These are phyloP conservation scores for Penicillium sp. DNA, from an alignment of 2,329 filamentous ascomycete species.

Conservation along the genomic window DNA sequence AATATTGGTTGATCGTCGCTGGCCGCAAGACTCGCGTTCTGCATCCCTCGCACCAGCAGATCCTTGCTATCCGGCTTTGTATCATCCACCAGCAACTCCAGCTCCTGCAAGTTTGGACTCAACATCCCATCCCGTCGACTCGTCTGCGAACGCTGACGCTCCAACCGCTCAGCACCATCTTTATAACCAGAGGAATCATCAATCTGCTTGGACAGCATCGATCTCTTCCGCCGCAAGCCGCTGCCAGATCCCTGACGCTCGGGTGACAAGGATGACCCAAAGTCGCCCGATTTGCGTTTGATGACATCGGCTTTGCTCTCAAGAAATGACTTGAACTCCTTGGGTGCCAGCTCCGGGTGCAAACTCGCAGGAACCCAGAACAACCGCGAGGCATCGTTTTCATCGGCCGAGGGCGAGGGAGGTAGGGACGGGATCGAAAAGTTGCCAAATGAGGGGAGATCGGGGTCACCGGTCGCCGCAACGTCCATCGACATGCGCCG, in stretches of 20 bases:
- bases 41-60: constrained; percentile 50
- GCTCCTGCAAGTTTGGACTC: constrained; percentile 65
- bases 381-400: constrained; percentile 82
- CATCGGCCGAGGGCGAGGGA: constrained; percentile 58
- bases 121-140: constrained; percentile 50
- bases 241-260: constrained; percentile 57
- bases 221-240: constrained; percentile 81
- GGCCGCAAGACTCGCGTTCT: constrained; percentile 45
- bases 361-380: constrained; percentile 96
- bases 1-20: constrained; percentile 83
- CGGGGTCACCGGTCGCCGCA: constrained; percentile 61
- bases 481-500: constrained; percentile 95
- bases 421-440: constrained; percentile 45
- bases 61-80: constrained; percentile 68
- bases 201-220: constrained; percentile 91
- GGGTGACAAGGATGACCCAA: constrained; percentile 53
- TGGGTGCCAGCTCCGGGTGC: constrained; percentile 91
- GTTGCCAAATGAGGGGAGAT: constrained; percentile 47
- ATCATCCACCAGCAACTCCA: constrained; percentile 83
- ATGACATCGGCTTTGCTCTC: constrained; percentile 92
- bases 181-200: constrained; percentile 74
- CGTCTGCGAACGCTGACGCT: constrained; percentile 68
- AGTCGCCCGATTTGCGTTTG: constrained; percentile 76
- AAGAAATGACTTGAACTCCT: constrained; percentile 94
- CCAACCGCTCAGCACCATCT: constrained; percentile 80